Conservation (phyloP, 2,329 filamentous ascomycete genomes). For the Colletotrichum acutatum region DNA sequence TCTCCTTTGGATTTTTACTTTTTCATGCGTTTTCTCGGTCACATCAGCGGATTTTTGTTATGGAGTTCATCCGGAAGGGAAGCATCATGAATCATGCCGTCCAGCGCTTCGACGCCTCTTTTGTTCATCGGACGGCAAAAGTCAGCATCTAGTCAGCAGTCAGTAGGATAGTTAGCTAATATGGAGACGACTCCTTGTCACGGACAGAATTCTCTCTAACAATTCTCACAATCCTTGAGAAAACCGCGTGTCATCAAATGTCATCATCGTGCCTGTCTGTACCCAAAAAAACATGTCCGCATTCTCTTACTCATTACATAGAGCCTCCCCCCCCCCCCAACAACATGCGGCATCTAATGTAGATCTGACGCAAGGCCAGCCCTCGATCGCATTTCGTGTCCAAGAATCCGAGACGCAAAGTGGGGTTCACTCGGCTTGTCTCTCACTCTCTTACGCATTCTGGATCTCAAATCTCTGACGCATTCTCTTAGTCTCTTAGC, state of each 20-base stretch:
- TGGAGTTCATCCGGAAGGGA: constrained; percentile 27
- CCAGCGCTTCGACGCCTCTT: not conserved
- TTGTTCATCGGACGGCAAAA: constrained; percentile 14
- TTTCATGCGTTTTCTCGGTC: not conserved
- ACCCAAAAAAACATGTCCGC: too few relatives aligned
- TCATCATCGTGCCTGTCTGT: constrained; percentile 11
- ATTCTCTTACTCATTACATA: not conserved
- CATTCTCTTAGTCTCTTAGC: too few relatives aligned
- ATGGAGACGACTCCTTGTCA: too few relatives aligned
- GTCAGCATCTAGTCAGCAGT: too few relatives aligned
- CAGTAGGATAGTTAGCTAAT: too few relatives aligned
- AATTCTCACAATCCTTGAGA: too few relatives aligned
- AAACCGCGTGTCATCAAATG: not conserved
- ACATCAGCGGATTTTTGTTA: not conserved
- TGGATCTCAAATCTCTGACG: too few relatives aligned
- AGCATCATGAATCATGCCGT: not conserved
- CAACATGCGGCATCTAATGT: too few relatives aligned
- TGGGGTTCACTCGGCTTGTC: not conserved
- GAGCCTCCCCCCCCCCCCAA: too few relatives aligned
- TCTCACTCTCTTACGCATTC: not conserved
- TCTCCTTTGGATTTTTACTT: not conserved
- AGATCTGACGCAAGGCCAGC: not conserved
- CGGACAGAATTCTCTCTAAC: too few relatives aligned
- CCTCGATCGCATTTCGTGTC: not conserved
- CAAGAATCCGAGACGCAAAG: not conserved